Conservation (phyloP, 1,139 yeast species). For the Blastobotrys illinoisensis region DNA sequence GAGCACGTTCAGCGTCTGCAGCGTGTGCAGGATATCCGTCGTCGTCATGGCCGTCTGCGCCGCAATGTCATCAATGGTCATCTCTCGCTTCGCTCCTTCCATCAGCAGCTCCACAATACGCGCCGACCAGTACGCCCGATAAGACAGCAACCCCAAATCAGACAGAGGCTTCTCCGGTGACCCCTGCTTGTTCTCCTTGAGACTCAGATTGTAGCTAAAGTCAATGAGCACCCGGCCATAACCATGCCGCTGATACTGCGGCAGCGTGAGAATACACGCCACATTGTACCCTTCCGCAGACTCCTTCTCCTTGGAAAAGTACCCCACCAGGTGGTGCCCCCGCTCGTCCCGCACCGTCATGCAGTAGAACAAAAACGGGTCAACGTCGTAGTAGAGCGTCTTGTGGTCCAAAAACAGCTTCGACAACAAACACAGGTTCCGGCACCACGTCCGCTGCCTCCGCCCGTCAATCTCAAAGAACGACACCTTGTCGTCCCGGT, state of each 20-base stretch:
- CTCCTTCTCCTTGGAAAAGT: conserved; percentile 89
- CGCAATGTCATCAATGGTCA: conserved; percentile 90
- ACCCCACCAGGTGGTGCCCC: conserved; percentile 95
- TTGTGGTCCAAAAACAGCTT: conserved; percentile 92
- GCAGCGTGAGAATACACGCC: conserved; percentile 92
- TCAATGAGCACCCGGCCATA: conserved; percentile 88
- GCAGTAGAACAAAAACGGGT: conserved; percentile 90
- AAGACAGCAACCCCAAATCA: conserved; percentile 85
- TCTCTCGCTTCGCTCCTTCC: conserved; percentile 57
- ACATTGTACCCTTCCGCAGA: conserved; percentile 57
- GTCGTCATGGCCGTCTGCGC: conserved; percentile 90
- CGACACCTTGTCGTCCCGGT: conserved; percentile 74
- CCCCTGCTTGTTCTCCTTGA: conserved; percentile 83
- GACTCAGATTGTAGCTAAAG: conserved; percentile 84
- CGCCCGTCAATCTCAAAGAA: conserved; percentile 97
- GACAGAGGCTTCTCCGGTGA: conserved; percentile 97
- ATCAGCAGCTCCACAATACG: conserved; percentile 69
- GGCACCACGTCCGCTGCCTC: conserved; percentile 93
- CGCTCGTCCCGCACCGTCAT: conserved; percentile 85
- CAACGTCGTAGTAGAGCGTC: conserved; percentile 93
- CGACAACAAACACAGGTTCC: conserved; percentile 82
- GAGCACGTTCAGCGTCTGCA: conserved; percentile 84
- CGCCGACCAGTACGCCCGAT: conserved; percentile 97
- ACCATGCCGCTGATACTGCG: conserved; percentile 94
- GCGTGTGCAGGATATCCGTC: conserved; percentile 87